These are phyloP conservation scores for Lachancea cidri DNA, from an alignment of 805 yeast species.

Conservation along the genomic window DNA sequence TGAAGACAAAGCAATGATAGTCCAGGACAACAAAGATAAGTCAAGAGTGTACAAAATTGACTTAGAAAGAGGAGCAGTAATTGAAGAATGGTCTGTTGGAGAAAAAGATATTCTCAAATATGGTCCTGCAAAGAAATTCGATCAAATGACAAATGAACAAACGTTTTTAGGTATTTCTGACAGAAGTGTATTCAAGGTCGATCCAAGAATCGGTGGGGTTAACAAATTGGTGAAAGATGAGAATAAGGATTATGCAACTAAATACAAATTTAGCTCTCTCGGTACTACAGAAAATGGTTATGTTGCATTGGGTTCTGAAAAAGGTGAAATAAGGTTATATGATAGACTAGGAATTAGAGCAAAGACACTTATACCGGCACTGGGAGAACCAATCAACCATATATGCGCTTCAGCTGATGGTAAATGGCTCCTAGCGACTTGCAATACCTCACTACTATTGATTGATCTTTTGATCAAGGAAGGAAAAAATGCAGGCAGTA, in stretches of 20 bases:
- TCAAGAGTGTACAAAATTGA: constrained; percentile 67
- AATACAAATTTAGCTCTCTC: constrained; percentile 50
- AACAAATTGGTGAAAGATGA: constrained; percentile 56
- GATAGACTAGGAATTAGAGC: constrained; percentile 72
- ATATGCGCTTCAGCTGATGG: constrained; percentile 76
- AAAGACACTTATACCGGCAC: constrained; percentile 72
- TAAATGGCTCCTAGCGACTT: constrained; percentile 75
- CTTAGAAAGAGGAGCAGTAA: constrained; percentile 67
- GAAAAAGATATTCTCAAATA: constrained; percentile 47
- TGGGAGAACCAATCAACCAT: constrained; percentile 70
- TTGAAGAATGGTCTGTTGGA: constrained; percentile 78
- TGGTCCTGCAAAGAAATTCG: constrained; percentile 68
- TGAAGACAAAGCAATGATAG: constrained; percentile 62
- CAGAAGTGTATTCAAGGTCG: constrained; percentile 66
- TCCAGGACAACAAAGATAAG: constrained; percentile 48
- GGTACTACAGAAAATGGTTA: constrained; percentile 71
- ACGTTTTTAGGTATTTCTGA: constrained; percentile 66
- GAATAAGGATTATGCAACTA: constrained; percentile 49
- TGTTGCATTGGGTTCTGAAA: constrained; percentile 68
- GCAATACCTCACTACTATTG: constrained; percentile 63
- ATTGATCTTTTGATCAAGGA: constrained; percentile 60
- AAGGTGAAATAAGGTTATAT: constrained; percentile 72
- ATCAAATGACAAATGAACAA: constrained; percentile 68
- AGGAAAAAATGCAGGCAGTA: constrained; percentile 52
- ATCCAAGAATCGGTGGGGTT: constrained; percentile 61